Conservation (phyloP, 148 eudicot species). For the Fagopyrum tataricum region DNA sequence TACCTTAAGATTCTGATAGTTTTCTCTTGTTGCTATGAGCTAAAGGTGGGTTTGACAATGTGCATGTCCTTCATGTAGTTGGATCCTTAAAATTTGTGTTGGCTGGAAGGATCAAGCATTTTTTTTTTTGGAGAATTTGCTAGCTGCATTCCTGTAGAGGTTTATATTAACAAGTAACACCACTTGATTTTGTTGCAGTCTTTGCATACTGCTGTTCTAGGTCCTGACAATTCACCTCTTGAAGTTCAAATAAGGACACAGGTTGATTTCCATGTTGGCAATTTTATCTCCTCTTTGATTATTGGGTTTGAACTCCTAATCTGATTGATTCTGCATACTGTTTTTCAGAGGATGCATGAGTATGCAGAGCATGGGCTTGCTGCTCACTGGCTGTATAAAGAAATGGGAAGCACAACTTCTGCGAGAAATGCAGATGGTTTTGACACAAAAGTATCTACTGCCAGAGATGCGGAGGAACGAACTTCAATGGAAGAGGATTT, state of each 20-base stretch:
- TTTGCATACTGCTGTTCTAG: conserved; percentile 89
- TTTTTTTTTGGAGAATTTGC: background rate
- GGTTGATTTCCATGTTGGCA: conserved; percentile 25
- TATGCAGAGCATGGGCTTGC: conserved; percentile 97
- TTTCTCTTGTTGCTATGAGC: background rate
- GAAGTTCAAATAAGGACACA: conserved; percentile 97
- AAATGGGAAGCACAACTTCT: conserved; percentile 44
- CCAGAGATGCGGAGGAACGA: conserved; percentile 43
- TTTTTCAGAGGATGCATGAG: conserved; percentile 81
- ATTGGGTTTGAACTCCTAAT: conserved; percentile 8
- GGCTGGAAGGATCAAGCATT: background rate
- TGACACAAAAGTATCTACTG: conserved; percentile 28
- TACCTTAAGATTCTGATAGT: background rate
- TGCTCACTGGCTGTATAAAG: conserved; percentile 98
- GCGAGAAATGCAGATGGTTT: conserved; percentile 28
- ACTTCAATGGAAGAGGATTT: conserved; percentile 33
- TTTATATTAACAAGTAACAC: background rate
- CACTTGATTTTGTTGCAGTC: conserved; percentile 49
- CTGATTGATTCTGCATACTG: background rate
- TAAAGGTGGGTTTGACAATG: background rate
- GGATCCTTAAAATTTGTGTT: background rate
- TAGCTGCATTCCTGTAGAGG: background rate
- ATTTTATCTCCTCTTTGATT: background rate
- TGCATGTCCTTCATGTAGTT: background rate
- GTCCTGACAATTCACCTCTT: conserved; percentile 75